A percentile compares a stretch with the other conserved stretches of the same genome.
Evolutionary conservation across 257 asterid genomes (phyloP).

Genomic region (Fraxinus excelsior): DNA sequence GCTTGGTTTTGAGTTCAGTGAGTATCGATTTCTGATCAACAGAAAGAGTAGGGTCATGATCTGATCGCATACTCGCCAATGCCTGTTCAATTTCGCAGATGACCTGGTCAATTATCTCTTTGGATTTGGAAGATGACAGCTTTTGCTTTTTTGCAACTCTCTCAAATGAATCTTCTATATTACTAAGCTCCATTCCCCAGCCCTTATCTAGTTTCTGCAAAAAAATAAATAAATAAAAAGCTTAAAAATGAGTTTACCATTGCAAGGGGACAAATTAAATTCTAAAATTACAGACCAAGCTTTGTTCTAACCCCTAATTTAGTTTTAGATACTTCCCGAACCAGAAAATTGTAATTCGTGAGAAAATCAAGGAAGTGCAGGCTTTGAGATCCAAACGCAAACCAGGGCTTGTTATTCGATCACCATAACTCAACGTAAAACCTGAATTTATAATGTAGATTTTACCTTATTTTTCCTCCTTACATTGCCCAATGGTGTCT

Average conservation of each 20-base stretch:
- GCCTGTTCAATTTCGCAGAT: slow-evolving; percentile 50
- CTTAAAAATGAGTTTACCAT: not conserved
- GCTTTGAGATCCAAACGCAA: not conserved
- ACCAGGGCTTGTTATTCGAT: not conserved
- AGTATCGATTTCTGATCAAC: slow-evolving; percentile 44
- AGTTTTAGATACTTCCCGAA: not conserved
- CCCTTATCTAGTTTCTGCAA: slow-evolving; percentile 24
- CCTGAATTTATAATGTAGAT: too few relatives aligned
- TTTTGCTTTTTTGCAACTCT: slow-evolving; percentile 60
- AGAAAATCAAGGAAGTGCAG: slow-evolving; percentile 7
- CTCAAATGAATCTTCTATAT: slow-evolving; percentile 52
- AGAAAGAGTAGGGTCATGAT: slow-evolving; percentile 32
- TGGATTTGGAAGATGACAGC: slow-evolving; percentile 45
- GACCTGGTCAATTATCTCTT: slow-evolving; percentile 55
- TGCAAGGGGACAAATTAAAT: not conserved
- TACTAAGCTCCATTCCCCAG: slow-evolving; percentile 44
- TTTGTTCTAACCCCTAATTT: not conserved
- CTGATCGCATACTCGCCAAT: slow-evolving; percentile 37
- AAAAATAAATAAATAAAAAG: not conserved
- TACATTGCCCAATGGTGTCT: not conserved
- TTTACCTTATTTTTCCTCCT: not conserved
- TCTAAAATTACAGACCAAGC: not conserved
- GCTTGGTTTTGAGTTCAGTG: slow-evolving; percentile 50
- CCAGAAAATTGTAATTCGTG: not conserved
- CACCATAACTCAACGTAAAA: not conserved